These are phyloP conservation scores for Ligustrum vulgare DNA, from an alignment of 257 asterid genomes.

Conservation along the genomic window DNA sequence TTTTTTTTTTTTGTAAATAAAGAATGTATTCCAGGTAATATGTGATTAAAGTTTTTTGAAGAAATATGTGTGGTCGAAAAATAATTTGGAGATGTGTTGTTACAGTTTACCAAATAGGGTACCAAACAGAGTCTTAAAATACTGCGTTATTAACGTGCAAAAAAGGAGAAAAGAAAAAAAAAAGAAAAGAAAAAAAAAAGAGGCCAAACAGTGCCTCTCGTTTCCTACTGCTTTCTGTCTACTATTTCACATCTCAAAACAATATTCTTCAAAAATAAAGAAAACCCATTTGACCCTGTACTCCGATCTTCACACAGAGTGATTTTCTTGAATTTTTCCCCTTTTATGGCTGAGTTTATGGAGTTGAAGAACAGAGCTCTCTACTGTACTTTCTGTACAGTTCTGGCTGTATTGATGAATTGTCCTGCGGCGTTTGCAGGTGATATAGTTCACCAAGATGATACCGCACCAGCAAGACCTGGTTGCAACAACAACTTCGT, in stretches of 20 bases:
- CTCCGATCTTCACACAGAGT: conserved; percentile 34
- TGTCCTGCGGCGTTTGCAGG: conserved; percentile 60
- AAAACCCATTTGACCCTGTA: conserved; percentile 31
- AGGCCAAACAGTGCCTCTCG: conserved; percentile 35
- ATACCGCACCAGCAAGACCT: conserved; percentile 73
- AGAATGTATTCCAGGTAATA: too few species aligned
- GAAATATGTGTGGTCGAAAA: too few species aligned
- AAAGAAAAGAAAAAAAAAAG: neutral
- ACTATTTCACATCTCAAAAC: conserved; percentile 25
- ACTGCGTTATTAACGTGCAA: conserved; percentile 20
- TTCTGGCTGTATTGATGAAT: conserved; percentile 40
- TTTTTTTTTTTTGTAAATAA: too few species aligned
- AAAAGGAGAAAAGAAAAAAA: neutral
- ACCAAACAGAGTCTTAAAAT: conserved; percentile 8
- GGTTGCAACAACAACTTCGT: conserved; percentile 90
- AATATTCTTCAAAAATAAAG: conserved; percentile 13
- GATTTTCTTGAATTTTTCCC: conserved; percentile 8
- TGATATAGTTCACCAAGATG: conserved; percentile 88
- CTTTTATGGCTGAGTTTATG: conserved; percentile 30
- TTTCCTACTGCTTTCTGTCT: conserved; percentile 26
- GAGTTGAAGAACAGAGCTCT: conserved; percentile 44
- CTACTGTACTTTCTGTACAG: conserved; percentile 38
- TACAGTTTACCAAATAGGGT: too few species aligned
- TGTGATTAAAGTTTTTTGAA: too few species aligned
- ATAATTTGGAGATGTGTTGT: too few species aligned